phyloP scores from a whole-genome alignment of 805 yeast species.

The Metschnikowia chrysomelidarum region DNA sequence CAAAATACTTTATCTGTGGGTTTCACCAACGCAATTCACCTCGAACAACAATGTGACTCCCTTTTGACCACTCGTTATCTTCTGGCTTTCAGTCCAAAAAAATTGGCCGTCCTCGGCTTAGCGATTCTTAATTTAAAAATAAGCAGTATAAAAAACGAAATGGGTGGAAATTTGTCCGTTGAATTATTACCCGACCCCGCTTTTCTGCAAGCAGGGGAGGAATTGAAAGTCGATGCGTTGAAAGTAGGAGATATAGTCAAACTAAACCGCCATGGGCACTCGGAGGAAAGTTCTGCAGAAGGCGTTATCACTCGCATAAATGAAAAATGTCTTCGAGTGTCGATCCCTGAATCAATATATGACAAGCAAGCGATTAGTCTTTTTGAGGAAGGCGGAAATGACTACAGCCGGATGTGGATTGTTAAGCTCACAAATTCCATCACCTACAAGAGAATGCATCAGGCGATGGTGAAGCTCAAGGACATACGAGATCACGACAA shows the following conservation, averaged over 20 bases:
- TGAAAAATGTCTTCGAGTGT: slow-evolving; percentile 48
- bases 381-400: slow-evolving; percentile 40
- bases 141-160: slow-evolving; percentile 66
- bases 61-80: slow-evolving; percentile 33
- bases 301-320: slow-evolving; percentile 66
- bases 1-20: slow-evolving; percentile 12
- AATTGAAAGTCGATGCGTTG: slow-evolving; percentile 49
- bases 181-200: slow-evolving; percentile 62
- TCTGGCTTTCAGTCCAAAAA: slow-evolving; percentile 50
- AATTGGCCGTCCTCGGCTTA: slow-evolving; percentile 66
- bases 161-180: slow-evolving; percentile 70
- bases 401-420: slow-evolving; percentile 55
- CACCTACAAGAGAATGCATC: slow-evolving; percentile 76
- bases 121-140: slow-evolving; percentile 69
- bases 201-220: slow-evolving; percentile 28
- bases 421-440: slow-evolving; percentile 65
- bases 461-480: slow-evolving; percentile 64
- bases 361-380: slow-evolving; percentile 49
- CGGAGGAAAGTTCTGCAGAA: slow-evolving; percentile 35
- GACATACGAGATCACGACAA: slow-evolving; percentile 42
- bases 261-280: slow-evolving; percentile 45
- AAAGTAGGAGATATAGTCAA: slow-evolving; percentile 77
- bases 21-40: slow-evolving; percentile 32
- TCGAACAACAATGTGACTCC: slow-evolving; percentile 39
- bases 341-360: slow-evolving; percentile 53